Percentiles rank a stretch among this genome's conserved stretches.
phyloP scores from a whole-genome alignment of 306 rosid species.

The Citrullus colocynthis region DNA sequence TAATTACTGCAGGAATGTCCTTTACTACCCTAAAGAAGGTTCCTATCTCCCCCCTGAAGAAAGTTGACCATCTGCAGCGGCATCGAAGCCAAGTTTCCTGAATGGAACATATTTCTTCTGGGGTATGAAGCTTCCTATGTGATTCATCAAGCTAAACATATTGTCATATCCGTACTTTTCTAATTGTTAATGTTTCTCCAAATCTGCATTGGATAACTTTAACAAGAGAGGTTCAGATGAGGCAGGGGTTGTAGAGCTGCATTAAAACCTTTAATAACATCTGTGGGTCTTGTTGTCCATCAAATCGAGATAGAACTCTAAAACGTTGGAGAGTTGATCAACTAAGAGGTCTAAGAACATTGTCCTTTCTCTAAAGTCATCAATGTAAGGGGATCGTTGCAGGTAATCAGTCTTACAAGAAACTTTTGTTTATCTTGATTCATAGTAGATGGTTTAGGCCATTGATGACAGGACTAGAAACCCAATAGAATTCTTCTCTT shows the following conservation, averaged over 20 bases:
- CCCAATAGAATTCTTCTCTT: conserved; percentile 14
- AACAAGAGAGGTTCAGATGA: conserved; percentile 13
- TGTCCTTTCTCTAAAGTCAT: conserved; percentile 8
- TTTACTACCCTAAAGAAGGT: conserved; percentile 29
- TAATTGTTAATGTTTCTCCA: conserved; percentile 27
- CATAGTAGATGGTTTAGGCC: conserved; percentile 29
- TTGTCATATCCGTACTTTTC: conserved; percentile 30
- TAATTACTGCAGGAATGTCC: conserved; percentile 17
- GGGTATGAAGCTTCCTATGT: neutral
- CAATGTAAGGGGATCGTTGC: neutral
- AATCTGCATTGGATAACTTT: neutral
- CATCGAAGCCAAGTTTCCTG: neutral
- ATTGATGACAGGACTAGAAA: conserved; percentile 34
- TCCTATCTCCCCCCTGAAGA: neutral
- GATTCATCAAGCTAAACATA: conserved; percentile 21
- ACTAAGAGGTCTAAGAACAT: neutral
- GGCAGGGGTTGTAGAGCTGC: conserved; percentile 21
- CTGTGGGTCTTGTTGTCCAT: neutral
- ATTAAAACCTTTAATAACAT: conserved; percentile 11
- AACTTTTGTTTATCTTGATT: conserved; percentile 24
- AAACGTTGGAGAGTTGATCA: neutral
- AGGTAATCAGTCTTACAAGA: conserved; percentile 23
- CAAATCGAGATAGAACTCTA: neutral
- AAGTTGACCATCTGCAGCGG: neutral
- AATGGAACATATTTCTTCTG: neutral